phyloP scores from a whole-genome alignment of 805 yeast species.

The Millerago galiae region DNA sequence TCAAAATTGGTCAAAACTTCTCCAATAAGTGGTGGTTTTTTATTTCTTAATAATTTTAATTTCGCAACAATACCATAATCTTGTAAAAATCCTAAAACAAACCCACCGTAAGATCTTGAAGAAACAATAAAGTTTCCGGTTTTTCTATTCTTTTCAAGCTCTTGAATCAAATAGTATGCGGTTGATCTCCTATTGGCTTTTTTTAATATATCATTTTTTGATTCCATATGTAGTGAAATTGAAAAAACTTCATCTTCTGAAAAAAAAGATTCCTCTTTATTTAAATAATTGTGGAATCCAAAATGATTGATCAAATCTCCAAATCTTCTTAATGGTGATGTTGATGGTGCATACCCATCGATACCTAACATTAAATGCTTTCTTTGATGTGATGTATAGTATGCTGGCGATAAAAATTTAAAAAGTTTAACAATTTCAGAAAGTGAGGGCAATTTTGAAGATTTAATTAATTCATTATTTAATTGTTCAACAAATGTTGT shows the following conservation, averaged over 20 bases:
- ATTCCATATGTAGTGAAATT: conserved; percentile 37
- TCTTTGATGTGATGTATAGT: conserved; percentile 36
- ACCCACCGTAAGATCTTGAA: conserved; percentile 34
- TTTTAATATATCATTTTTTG: conserved; percentile 35
- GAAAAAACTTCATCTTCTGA: conserved; percentile 28
- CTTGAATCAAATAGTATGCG: conserved; percentile 32
- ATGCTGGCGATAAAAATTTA: conserved; percentile 47
- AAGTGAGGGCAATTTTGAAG: conserved; percentile 22
- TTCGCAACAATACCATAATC: conserved; percentile 27
- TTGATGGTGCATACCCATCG: conserved; percentile 58
- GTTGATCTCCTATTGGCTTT: conserved; percentile 24
- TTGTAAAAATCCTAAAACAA: conserved; percentile 26
- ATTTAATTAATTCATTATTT: conserved; percentile 16
- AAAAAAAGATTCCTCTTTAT: conserved; percentile 25
- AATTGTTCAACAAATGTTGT: conserved; percentile 18
- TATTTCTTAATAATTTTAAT: conserved; percentile 23
- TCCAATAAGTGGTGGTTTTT: conserved; percentile 35
- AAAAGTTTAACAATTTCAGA: conserved; percentile 38
- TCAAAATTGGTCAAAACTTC: conserved; percentile 33
- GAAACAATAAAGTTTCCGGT: conserved; percentile 32
- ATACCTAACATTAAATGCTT: conserved; percentile 63
- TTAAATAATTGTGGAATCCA: conserved; percentile 50
- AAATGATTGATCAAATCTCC: conserved; percentile 78
- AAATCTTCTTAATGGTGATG: conserved; percentile 84
- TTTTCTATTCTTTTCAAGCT: conserved; percentile 15